Evolutionary conservation across 139 green algal species (phyloP).

Genomic region (Edaphochlamys debaryana): DNA sequence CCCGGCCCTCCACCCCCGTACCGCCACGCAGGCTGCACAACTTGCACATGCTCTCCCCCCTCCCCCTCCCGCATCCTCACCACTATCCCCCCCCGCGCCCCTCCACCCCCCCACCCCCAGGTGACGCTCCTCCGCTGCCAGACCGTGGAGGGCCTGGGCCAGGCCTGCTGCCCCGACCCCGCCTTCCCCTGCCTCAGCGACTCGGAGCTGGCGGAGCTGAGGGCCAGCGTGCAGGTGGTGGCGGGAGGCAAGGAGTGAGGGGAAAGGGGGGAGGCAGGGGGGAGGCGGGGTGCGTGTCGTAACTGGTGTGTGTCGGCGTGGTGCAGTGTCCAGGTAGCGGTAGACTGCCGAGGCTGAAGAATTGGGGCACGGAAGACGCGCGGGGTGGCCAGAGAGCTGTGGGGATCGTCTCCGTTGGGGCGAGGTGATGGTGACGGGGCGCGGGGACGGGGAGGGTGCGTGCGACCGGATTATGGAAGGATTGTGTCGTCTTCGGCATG

Average conservation of each 20-base stretch:
- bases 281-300: no score
- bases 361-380: no score
- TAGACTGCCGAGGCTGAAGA: no score
- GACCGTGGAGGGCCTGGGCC: neutral
- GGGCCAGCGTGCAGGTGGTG: neutral
- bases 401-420: no score
- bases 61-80: neutral
- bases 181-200: constrained; percentile 28
- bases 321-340: no score
- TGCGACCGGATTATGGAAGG: no score
- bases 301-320: no score
- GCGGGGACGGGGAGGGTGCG: no score
- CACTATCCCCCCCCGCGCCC: neutral
- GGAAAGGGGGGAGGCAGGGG: no score
- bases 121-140: constrained; percentile 27
- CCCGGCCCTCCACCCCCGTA: neutral
- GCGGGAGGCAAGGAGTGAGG: neutral
- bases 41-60: neutral
- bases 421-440: no score
- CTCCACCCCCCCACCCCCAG: neutral
- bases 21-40: neutral
- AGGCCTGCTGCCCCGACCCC: constrained; percentile 25
- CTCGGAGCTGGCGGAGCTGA: neutral
- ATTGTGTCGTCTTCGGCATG: no score
- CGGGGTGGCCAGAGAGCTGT: no score